A percentile compares a stretch with the other conserved stretches of the same genome.
Evolutionary conservation across 306 rosid species (phyloP).

Genomic region (Cucurbita pepo): DNA sequence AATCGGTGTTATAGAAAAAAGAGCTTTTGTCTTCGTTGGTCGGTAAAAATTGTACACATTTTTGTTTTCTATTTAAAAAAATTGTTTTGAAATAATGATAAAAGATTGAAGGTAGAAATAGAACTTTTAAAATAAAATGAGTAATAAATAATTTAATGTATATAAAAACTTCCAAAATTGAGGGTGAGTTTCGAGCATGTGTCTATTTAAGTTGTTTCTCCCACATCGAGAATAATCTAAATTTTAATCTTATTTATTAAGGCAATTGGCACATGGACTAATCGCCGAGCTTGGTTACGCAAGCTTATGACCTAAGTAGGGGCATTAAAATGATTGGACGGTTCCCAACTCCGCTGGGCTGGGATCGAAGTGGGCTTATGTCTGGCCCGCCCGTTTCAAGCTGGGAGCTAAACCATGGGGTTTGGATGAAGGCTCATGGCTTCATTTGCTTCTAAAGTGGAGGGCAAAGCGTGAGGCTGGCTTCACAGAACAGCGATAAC

Average conservation of each 20-base stretch:
- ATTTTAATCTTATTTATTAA: fast-evolving
- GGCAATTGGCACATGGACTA: fast-evolving
- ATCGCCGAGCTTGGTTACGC: neutral
- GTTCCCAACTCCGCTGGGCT: neutral
- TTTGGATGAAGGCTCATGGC: neutral
- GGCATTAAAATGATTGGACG: neutral
- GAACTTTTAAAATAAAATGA: too few relatives aligned
- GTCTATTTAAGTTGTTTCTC: neutral
- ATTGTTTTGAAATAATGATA: too few relatives aligned
- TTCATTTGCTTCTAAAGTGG: neutral
- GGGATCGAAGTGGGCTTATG: fast-evolving
- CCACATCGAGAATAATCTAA: neutral
- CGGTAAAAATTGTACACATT: too few relatives aligned
- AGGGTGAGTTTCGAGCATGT: neutral
- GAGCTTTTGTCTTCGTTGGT: too few relatives aligned
- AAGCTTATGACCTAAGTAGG: conserved; percentile 2
- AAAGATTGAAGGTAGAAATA: too few relatives aligned
- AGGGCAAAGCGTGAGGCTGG: conserved; percentile 20
- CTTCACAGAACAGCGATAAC: conserved; percentile 17
- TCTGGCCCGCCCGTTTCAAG: neutral
- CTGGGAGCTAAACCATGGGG: neutral
- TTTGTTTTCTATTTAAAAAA: too few relatives aligned
- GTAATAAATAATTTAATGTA: too few relatives aligned
- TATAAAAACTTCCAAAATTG: neutral
- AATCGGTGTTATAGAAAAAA: too few relatives aligned